Percentiles rank a stretch among this genome's conserved stretches.
Evolutionary conservation across 768 basidiomycete genomes (phyloP).

Genomic region (Heimioporus sp.): DNA sequence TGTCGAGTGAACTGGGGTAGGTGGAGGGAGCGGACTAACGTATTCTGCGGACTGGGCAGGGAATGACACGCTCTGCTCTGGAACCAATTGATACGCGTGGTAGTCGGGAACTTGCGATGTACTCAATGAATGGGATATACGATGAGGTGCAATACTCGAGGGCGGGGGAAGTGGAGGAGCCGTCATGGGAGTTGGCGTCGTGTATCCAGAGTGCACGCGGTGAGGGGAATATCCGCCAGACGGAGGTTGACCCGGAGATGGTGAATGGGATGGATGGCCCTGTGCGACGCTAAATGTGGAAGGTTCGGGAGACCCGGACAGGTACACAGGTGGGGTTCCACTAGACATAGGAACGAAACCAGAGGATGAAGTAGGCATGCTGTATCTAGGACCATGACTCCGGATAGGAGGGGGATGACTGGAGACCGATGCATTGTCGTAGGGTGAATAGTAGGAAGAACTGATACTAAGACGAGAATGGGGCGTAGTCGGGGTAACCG

Average conservation of each 20-base stretch:
- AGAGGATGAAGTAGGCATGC: conserved; percentile 62
- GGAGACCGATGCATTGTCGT: conserved; percentile 37
- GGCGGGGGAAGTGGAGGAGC: conserved; percentile 12
- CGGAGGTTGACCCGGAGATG: conserved; percentile 18
- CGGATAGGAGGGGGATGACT: conserved; percentile 33
- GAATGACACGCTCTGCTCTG: conserved; percentile 23
- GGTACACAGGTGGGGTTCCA: conserved; percentile 33
- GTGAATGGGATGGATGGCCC: conserved; percentile 40
- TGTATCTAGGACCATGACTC: conserved; percentile 59
- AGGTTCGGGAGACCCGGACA: conserved; percentile 34
- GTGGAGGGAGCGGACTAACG: conserved; percentile 15
- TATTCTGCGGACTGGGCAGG: conserved; percentile 27
- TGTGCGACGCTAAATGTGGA: conserved; percentile 32
- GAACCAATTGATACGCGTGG: conserved; percentile 19
- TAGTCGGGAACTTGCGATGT: conserved; percentile 27
- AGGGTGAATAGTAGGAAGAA: conserved; percentile 43
- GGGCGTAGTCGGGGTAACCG: conserved; percentile 36
- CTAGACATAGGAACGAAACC: conserved; percentile 61
- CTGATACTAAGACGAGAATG: conserved; percentile 31
- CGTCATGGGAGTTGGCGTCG: conserved; percentile 7
- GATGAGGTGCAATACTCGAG: conserved; percentile 11
- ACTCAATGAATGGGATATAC: conserved; percentile 29
- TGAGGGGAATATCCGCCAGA: conserved; percentile 21
- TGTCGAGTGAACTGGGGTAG: conserved; percentile 21
- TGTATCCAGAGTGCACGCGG: conserved; percentile 10